These are phyloP conservation scores for Penicillium sp. DNA, from an alignment of 2,329 filamentous ascomycete genomes.

Conservation along the genomic window DNA sequence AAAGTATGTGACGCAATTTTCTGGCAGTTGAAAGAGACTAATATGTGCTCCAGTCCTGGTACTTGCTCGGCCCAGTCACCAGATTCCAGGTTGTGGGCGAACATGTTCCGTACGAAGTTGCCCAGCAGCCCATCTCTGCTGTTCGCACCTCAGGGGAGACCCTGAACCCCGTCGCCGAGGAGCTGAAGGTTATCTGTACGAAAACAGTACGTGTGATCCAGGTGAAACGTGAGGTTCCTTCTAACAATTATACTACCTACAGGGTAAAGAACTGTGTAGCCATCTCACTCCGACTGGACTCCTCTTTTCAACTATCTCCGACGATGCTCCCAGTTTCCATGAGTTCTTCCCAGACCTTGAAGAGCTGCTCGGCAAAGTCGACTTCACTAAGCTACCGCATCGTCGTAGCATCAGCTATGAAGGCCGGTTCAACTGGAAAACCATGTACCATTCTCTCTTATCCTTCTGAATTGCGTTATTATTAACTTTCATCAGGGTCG, in stretches of 20 bases:
- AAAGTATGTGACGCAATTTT: slow-evolving; percentile 29
- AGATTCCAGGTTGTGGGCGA: slow-evolving; percentile 38
- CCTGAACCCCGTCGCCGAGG: slow-evolving; percentile 23
- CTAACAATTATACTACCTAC: not conserved
- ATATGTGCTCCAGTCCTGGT: slow-evolving; percentile 40
- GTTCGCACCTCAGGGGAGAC: slow-evolving; percentile 28
- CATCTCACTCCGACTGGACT: slow-evolving; percentile 46
- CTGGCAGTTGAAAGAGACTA: not conserved
- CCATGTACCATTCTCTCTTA: slow-evolving; percentile 37
- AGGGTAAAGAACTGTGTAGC: slow-evolving; percentile 25
- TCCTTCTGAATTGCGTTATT: too few species aligned
- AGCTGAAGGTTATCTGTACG: slow-evolving; percentile 35
- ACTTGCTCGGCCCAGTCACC: slow-evolving; percentile 47
- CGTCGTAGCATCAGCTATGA: slow-evolving; percentile 48
- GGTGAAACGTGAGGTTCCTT: not conserved
- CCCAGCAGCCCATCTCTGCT: slow-evolving; percentile 39
- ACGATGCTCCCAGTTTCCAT: slow-evolving; percentile 42
- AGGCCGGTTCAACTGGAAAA: slow-evolving; percentile 53
- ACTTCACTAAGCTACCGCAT: slow-evolving; percentile 48
- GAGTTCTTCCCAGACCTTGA: slow-evolving; percentile 49
- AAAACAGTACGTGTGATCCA: slow-evolving; percentile 23
- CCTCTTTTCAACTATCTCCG: slow-evolving; percentile 45
- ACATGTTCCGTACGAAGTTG: slow-evolving; percentile 44
- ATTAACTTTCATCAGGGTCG: slow-evolving; percentile 35
- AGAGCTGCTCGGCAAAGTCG: slow-evolving; percentile 41